These are phyloP conservation scores for Plasmodium adleri DNA, from an alignment of 169 alveolate genomes.

Conservation along the genomic window DNA sequence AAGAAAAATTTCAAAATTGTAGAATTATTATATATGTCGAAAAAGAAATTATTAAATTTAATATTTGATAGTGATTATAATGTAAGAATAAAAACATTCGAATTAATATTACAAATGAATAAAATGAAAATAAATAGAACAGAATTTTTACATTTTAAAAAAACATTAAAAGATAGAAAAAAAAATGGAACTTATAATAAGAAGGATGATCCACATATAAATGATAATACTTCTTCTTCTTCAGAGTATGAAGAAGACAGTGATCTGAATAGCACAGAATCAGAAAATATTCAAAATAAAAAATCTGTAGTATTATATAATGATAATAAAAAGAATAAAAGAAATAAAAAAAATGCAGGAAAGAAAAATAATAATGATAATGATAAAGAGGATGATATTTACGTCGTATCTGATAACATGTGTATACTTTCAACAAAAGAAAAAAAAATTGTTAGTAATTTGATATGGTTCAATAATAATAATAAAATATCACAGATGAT, in stretches of 20 bases:
- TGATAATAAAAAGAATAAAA: no score
- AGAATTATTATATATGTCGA: constrained; percentile 50
- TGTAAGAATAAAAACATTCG: constrained; percentile 72
- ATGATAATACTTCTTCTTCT: constrained; percentile 1
- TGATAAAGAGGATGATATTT: background rate
- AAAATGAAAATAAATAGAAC: constrained; percentile 57
- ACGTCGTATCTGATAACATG: background rate
- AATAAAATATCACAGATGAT: constrained; percentile 54
- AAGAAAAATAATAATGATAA: background rate
- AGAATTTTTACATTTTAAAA: constrained; percentile 37
- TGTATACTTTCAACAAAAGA: constrained; percentile 56
- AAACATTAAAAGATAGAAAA: background rate
- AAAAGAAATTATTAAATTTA: constrained; percentile 63
- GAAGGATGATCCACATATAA: background rate
- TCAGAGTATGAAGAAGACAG: constrained; percentile 15
- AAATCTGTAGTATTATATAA: no score
- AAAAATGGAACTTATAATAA: background rate
- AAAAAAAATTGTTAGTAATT: constrained; percentile 58
- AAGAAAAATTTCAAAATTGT: constrained; percentile 61
- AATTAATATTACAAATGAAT: constrained; percentile 67
- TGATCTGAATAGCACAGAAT: background rate
- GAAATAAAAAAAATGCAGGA: background rate
- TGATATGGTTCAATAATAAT: constrained; percentile 76
- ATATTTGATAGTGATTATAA: constrained; percentile 68
- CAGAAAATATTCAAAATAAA: background rate